phyloP scores from a whole-genome alignment of 2,329 filamentous ascomycete genomes.

The Penicillium glabrum region DNA sequence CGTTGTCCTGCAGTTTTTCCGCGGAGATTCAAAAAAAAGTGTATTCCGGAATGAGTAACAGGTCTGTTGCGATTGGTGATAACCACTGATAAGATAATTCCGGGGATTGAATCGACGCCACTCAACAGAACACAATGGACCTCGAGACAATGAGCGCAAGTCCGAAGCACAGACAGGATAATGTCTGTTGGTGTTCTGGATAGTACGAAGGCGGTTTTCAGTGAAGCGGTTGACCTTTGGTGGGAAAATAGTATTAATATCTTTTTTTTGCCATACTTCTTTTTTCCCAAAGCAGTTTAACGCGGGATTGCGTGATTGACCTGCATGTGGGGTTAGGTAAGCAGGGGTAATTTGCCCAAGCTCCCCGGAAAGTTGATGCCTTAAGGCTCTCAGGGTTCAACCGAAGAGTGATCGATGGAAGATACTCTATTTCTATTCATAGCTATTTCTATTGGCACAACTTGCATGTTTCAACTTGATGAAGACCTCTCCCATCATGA shows the following conservation, averaged over 20 bases:
- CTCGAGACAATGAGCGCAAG: background rate
- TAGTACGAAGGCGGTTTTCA: background rate
- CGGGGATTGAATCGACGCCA: background rate
- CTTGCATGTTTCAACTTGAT: background rate
- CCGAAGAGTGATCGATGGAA: background rate
- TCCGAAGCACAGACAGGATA: background rate
- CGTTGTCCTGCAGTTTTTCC: slow-evolving; percentile 12
- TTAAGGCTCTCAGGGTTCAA: too few relatives aligned
- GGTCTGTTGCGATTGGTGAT: slow-evolving; percentile 20
- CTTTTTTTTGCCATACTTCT: slow-evolving; percentile 23
- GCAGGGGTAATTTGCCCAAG: background rate
- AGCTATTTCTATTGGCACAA: background rate
- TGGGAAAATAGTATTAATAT: background rate
- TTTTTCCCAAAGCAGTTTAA: slow-evolving; percentile 28
- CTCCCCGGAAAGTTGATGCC: too few relatives aligned
- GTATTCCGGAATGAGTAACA: slow-evolving; percentile 23
- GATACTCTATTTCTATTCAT: background rate
- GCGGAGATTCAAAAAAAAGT: slow-evolving; percentile 20
- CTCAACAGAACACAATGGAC: background rate
- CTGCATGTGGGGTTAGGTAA: background rate
- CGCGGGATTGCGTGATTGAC: slow-evolving; percentile 31
- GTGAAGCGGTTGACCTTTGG: background rate
- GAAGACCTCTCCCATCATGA: background rate
- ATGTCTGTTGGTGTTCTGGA: background rate
- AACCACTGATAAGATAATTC: slow-evolving; percentile 9